Percentiles rank a stretch among this genome's conserved stretches.
Evolutionary conservation across 176 grass and related monocot genomes (phyloP).

Genomic region (Phyllostachys edulis): DNA sequence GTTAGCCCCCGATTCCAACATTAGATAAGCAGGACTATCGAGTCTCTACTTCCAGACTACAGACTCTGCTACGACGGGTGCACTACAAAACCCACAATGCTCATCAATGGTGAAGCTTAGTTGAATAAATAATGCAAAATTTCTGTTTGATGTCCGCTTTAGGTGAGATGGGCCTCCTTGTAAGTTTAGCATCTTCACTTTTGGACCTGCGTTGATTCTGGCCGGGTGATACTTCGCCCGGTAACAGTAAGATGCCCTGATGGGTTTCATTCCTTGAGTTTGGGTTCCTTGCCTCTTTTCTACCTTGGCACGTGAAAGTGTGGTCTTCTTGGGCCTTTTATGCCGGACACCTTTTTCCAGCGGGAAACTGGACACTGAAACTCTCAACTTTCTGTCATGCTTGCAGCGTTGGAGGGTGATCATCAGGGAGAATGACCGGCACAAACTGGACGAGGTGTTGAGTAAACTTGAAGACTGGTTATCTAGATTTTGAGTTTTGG

Average conservation of each 20-base stretch:
- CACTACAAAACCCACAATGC: no score
- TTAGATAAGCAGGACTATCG: no score
- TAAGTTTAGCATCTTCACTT: neutral
- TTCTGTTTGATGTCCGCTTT: neutral
- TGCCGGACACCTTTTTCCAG: neutral
- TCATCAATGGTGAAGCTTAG: no score
- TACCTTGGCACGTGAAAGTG: neutral
- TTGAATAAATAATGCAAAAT: neutral
- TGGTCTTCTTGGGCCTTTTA: neutral
- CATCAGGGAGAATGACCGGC: no score
- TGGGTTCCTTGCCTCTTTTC: neutral
- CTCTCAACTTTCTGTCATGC: no score
- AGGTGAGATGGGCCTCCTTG: neutral
- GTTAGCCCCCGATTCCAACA: no score
- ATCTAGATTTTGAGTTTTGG: no score
- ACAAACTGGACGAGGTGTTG: no score
- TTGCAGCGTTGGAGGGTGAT: no score
- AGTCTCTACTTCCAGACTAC: no score
- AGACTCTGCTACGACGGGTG: no score
- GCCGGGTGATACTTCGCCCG: neutral
- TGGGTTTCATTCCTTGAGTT: neutral
- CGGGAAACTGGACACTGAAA: neutral
- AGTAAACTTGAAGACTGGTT: no score
- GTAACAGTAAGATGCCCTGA: neutral
- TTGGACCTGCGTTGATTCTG: neutral